Conservation (phyloP, 352 stramenopile genomes). For the Phytophthora cryptogea region DNA sequence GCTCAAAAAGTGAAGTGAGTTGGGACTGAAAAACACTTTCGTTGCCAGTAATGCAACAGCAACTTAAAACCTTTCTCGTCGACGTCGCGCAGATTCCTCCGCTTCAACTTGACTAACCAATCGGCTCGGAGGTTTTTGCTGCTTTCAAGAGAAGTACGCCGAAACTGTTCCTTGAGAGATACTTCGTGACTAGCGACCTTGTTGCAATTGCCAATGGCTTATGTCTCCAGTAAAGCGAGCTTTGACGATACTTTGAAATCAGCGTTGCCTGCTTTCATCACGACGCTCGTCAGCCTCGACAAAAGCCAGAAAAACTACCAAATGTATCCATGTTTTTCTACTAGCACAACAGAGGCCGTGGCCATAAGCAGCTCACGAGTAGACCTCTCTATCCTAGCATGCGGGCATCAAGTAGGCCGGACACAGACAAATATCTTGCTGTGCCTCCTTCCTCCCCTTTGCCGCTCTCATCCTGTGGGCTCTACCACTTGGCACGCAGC, state of each 20-base stretch:
- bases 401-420: constrained; percentile 1
- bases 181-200: too few relatives aligned
- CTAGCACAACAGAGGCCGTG: constrained; percentile 18
- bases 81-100: not conserved
- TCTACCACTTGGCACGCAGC: constrained; percentile 77
- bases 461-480: not conserved
- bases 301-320: not conserved
- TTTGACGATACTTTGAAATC: too few relatives aligned
- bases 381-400: constrained; percentile 16
- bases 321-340: constrained; percentile 26
- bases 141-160: too few relatives aligned
- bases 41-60: not conserved
- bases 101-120: constrained; percentile 14
- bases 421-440: constrained; percentile 1
- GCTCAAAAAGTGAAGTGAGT: constrained; percentile 2
- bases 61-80: not conserved
- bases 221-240: too few relatives aligned
- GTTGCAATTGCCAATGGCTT: too few relatives aligned
- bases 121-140: too few relatives aligned
- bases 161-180: too few relatives aligned
- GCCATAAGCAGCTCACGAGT: constrained; percentile 13
- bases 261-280: too few relatives aligned
- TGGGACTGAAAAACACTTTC: not conserved
- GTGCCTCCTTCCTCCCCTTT: not conserved
- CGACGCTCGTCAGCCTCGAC: too few relatives aligned